phyloP scores from a whole-genome alignment of 2,329 filamentous ascomycete species.

The Nectriaceae sp. region DNA sequence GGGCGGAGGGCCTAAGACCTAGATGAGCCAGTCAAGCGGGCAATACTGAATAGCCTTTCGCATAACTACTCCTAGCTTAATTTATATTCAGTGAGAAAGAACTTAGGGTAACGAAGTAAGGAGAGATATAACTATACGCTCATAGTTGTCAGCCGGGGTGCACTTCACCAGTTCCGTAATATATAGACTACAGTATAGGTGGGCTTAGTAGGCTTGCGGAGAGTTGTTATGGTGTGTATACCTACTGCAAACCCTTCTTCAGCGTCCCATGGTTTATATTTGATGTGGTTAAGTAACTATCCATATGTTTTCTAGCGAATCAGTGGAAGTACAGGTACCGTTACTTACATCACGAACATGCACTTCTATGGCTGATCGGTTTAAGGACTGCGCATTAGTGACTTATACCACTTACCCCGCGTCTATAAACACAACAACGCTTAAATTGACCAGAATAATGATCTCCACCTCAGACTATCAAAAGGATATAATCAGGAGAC shows the following conservation, averaged over 20 bases:
- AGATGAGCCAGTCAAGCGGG: no score
- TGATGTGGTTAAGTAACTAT: background rate
- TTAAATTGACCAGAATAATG: background rate
- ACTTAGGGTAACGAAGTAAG: no score
- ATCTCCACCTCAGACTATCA: background rate
- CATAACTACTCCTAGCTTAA: no score
- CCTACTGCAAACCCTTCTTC: background rate
- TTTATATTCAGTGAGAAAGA: no score
- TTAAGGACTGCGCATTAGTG: background rate
- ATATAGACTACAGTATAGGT: background rate
- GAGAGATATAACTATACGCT: no score
- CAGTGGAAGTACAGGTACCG: background rate
- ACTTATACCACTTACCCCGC: background rate
- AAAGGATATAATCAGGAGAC: background rate
- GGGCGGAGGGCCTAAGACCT: no score
- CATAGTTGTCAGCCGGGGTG: background rate
- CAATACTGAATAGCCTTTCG: no score
- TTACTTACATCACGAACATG: background rate
- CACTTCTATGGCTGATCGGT: background rate
- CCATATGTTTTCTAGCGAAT: background rate
- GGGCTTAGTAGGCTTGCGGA: background rate
- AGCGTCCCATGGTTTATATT: background rate
- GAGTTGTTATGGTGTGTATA: background rate
- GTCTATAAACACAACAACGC: background rate
- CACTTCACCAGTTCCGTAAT: background rate